These are phyloP conservation scores for Penicillium alfredii DNA, from an alignment of 495 filamentous ascomycete species.

Conservation along the genomic window DNA sequence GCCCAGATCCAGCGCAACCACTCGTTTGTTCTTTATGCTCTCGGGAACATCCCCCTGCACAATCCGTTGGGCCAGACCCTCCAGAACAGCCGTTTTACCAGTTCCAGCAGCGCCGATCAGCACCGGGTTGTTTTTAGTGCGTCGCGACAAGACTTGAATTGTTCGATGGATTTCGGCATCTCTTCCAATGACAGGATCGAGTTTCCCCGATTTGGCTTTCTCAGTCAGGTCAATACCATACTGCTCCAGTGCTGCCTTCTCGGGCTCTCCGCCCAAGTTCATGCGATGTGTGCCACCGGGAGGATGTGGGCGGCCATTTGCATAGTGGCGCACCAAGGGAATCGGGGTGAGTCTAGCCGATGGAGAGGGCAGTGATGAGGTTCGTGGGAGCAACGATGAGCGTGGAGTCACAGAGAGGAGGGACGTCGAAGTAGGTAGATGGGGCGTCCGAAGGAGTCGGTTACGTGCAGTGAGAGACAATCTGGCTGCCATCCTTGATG, in stretches of 20 bases:
- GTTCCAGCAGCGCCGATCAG: slow-evolving; percentile 89
- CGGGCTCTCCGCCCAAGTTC: slow-evolving; percentile 70
- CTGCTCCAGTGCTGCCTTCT: slow-evolving; percentile 83
- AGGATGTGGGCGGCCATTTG: slow-evolving; percentile 73
- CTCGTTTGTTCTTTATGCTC: slow-evolving; percentile 90
- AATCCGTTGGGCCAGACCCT: slow-evolving; percentile 88
- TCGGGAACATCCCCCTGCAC: slow-evolving; percentile 91
- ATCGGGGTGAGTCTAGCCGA: slow-evolving; percentile 6
- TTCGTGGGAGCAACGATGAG: slow-evolving; percentile 16
- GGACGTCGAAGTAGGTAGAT: slow-evolving; percentile 16
- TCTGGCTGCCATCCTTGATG: slow-evolving; percentile 42
- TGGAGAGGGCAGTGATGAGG: slow-evolving; percentile 12
- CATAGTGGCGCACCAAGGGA: slow-evolving; percentile 52
- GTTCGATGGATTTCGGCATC: slow-evolving; percentile 88
- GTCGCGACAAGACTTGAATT: slow-evolving; percentile 84
- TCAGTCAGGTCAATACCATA: slow-evolving; percentile 89
- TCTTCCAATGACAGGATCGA: slow-evolving; percentile 93
- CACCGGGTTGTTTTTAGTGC: slow-evolving; percentile 97
- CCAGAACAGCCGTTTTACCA: slow-evolving; percentile 91
- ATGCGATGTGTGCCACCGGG: slow-evolving; percentile 91
- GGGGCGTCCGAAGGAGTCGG: slow-evolving; percentile 26
- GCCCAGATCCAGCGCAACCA: slow-evolving; percentile 81
- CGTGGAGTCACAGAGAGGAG: slow-evolving; percentile 17
- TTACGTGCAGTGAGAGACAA: slow-evolving; percentile 27
- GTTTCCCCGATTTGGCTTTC: slow-evolving; percentile 77